Evolutionary conservation across 225 moss, liverwort and hornwort species (phyloP), one percentile per base, ranked within the genome.

Genomic region (Bryoerythrophyllum caledonicum): DNA sequence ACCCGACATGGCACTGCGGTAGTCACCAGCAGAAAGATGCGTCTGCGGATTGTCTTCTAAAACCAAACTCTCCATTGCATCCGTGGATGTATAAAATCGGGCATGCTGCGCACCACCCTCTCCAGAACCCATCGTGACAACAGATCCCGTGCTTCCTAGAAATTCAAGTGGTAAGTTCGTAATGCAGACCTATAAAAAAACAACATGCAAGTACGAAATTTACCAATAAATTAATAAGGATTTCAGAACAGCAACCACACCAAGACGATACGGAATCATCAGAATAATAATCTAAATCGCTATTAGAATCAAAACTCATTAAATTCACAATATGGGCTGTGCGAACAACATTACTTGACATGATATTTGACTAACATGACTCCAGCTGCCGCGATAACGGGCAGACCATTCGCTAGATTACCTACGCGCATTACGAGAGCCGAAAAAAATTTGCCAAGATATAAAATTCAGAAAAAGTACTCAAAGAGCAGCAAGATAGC

Each of bases 21-120:
- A 99, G 71, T 99, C 95, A 73, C 93, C 91, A 16, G 93, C 87
- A 46, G 96, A 96, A 64, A 99, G 80, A 76, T 90, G 93, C 59
- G 99, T 89, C 32, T 93, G 94, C 1, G 99, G 91, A 77, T 90
- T 79, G 54, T 92, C 91, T 78, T 99, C 95, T 72, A 99, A 75
- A 40, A 88, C 86, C 67, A 99, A 81, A 76, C 91, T 95, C 78
- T 99, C 99, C 99, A 99, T 99, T 21, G 89, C 90, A 78, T 99
- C 99, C 17, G 88, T 86, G 30, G 96, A 89, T 43, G 91, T 86
- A 66, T 91, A 95, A 43, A 95, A 88, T 59, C 89, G 90, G 78
- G 86, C 93, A 78, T 94, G 91, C 84, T 93, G 94, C 28, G 90
- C 86, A 70, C 90, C 93, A 67, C 91, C 93, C 67, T 93, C 89